Conservation (phyloP, 306 rosid genomes). For the Vachellia collinsii region DNA sequence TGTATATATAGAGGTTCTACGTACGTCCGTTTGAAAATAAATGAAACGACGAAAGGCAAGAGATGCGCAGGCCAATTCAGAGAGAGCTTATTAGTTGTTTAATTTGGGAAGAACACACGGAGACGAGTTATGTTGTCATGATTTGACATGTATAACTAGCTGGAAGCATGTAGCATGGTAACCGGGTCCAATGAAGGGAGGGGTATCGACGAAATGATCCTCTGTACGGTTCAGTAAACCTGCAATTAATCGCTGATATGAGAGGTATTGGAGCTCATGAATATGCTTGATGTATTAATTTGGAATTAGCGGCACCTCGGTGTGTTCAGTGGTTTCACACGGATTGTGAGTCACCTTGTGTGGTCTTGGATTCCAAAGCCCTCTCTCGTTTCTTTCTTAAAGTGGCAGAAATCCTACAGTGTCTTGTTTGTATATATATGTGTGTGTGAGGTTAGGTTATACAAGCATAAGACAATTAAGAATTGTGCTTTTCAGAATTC, state of each 20-base stretch:
- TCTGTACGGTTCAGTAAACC: background rate
- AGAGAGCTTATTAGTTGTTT: background rate
- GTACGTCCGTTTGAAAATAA: too few relatives aligned
- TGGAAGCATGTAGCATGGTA: background rate
- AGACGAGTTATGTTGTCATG: background rate
- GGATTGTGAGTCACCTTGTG: background rate
- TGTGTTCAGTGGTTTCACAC: too few relatives aligned
- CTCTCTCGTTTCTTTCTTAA: background rate
- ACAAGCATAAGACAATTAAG: background rate
- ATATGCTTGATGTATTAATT: background rate
- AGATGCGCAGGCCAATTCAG: background rate
- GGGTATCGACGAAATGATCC: background rate
- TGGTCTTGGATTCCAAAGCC: background rate
- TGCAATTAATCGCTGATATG: too few relatives aligned
- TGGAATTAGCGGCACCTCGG: background rate
- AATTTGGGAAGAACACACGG: background rate
- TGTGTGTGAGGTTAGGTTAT: too few relatives aligned
- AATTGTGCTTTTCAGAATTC: background rate
- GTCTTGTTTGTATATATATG: background rate
- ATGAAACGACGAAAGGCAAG: background rate
- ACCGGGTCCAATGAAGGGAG: too few relatives aligned
- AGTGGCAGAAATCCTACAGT: background rate
- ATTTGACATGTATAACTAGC: too few relatives aligned
- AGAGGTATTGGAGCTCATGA: too few relatives aligned
- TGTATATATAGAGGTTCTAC: background rate